Conservation (phyloP, 148 eudicot species). For the Cornus florida region DNA sequence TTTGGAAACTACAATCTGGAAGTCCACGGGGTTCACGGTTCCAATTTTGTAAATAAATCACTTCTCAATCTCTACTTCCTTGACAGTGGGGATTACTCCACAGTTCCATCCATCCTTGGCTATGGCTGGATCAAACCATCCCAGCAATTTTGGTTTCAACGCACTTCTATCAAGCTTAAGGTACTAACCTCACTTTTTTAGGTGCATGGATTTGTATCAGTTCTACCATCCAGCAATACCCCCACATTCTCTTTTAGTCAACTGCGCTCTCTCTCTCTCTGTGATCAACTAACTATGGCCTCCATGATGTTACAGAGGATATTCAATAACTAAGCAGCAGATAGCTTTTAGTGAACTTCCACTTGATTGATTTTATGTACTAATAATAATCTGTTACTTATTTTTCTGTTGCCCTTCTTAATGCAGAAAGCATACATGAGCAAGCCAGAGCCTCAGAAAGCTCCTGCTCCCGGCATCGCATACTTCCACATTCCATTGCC, state of each 20-base stretch:
- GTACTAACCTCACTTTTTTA: slow-evolving; percentile 25
- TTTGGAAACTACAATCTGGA: slow-evolving; percentile 90
- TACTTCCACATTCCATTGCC: slow-evolving; percentile 96
- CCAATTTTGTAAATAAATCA: slow-evolving; percentile 66
- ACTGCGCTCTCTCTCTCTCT: background rate
- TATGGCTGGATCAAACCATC: slow-evolving; percentile 96
- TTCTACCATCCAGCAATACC: background rate
- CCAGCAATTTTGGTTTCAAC: slow-evolving; percentile 84
- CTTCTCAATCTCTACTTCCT: slow-evolving; percentile 80
- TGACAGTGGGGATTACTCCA: slow-evolving; percentile 96
- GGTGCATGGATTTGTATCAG: background rate
- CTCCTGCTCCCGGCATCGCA: slow-evolving; percentile 75
- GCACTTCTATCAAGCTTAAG: slow-evolving; percentile 59
- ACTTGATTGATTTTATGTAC: background rate
- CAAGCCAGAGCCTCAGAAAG: slow-evolving; percentile 44
- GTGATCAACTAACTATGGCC: background rate
- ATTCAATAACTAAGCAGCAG: no score
- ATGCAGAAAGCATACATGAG: slow-evolving; percentile 60
- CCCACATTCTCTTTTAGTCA: background rate
- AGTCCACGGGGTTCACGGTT: slow-evolving; percentile 68
- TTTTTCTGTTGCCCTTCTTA: background rate
- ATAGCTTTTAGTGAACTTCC: background rate
- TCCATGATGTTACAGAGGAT: background rate
- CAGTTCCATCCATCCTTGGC: slow-evolving; percentile 53
- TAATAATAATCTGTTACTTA: background rate